These are phyloP conservation scores for Cercospora zeina DNA, from an alignment of 2,329 filamentous ascomycete species.

Conservation along the genomic window DNA sequence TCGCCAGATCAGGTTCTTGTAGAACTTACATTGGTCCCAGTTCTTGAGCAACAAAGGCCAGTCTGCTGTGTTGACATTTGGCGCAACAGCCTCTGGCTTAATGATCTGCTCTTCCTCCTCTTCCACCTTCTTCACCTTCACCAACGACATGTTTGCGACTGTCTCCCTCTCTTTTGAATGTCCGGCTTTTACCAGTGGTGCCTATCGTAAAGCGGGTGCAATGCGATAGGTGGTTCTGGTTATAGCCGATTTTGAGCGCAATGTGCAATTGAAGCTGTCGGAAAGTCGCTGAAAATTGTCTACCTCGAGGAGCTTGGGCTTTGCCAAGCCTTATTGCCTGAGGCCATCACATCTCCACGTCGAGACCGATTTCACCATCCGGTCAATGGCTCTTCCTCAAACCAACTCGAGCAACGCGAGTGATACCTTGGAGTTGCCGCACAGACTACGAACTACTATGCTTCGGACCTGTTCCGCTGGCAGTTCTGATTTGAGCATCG, in stretches of 20 bases:
- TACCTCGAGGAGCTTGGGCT: slow-evolving; percentile 1
- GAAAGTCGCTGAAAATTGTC: slow-evolving; percentile 6
- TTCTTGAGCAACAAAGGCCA: slow-evolving; percentile 96
- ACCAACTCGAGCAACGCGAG: not conserved
- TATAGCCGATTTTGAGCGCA: slow-evolving; percentile 23
- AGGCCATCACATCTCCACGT: not conserved
- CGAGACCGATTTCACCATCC: no score
- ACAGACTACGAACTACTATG: not conserved
- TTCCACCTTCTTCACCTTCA: slow-evolving; percentile 22
- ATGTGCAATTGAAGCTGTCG: slow-evolving; percentile 10
- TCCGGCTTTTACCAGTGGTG: slow-evolving; percentile 24
- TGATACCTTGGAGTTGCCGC: not conserved
- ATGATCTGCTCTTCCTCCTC: slow-evolving; percentile 62
- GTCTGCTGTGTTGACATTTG: slow-evolving; percentile 77
- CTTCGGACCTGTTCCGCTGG: not conserved
- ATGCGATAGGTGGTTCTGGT: slow-evolving; percentile 24
- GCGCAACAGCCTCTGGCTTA: slow-evolving; percentile 82
- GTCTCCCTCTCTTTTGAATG: slow-evolving; percentile 15
- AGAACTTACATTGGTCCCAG: slow-evolving; percentile 68
- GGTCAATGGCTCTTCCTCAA: not conserved
- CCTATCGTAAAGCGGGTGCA: slow-evolving; percentile 22
- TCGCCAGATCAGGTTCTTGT: not conserved
- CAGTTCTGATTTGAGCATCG: not conserved
- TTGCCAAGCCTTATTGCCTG: slow-evolving; percentile 1
- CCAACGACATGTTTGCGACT: slow-evolving; percentile 47